A percentile compares a stretch with the other conserved stretches of the same genome.
These are phyloP conservation scores for Pseudozyma hubeiensis DNA, from an alignment of 1,284 basidiomycete genomes.

Conservation along the genomic window DNA sequence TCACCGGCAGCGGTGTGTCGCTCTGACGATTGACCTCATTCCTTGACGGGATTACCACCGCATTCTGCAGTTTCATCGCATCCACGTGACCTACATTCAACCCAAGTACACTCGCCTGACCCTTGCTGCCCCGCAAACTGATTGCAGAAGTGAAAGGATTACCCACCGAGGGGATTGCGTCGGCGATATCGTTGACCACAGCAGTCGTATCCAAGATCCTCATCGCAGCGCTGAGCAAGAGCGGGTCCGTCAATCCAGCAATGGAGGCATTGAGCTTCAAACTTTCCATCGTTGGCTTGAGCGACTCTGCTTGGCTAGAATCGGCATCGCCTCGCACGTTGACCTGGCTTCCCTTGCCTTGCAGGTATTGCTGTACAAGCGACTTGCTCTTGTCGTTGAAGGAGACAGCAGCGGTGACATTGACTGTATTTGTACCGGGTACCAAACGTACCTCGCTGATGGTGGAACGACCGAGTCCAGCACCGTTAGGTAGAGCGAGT, in stretches of 20 bases:
- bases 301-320: slow-evolving; percentile 5
- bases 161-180: slow-evolving; percentile 75
- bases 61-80: slow-evolving; percentile 73
- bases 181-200: slow-evolving; percentile 75
- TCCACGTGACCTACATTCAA: slow-evolving; percentile 77
- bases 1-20: slow-evolving; percentile 74
- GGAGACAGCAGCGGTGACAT: slow-evolving; percentile 44
- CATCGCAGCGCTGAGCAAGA: slow-evolving; percentile 74
- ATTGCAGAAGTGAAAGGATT: slow-evolving; percentile 79
- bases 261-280: slow-evolving; percentile 75
- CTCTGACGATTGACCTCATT: slow-evolving; percentile 72
- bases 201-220: slow-evolving; percentile 78
- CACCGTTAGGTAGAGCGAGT: slow-evolving; percentile 71
- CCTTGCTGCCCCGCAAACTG: slow-evolving; percentile 75
- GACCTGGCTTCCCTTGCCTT: slow-evolving; percentile 3
- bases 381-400: slow-evolving; percentile 13
- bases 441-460: slow-evolving; percentile 47
- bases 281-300: background rate
- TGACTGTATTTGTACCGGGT: slow-evolving; percentile 52
- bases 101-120: slow-evolving; percentile 76
- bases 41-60: slow-evolving; percentile 40
- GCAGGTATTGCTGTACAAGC: slow-evolving; percentile 10
- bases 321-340: slow-evolving; percentile 2
- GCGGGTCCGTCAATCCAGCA: slow-evolving; percentile 75
- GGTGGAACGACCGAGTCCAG: slow-evolving; percentile 34